Base-by-base conservation (phyloP, 2,329 filamentous ascomycete species). In the Epichloe sibirici region DNA sequence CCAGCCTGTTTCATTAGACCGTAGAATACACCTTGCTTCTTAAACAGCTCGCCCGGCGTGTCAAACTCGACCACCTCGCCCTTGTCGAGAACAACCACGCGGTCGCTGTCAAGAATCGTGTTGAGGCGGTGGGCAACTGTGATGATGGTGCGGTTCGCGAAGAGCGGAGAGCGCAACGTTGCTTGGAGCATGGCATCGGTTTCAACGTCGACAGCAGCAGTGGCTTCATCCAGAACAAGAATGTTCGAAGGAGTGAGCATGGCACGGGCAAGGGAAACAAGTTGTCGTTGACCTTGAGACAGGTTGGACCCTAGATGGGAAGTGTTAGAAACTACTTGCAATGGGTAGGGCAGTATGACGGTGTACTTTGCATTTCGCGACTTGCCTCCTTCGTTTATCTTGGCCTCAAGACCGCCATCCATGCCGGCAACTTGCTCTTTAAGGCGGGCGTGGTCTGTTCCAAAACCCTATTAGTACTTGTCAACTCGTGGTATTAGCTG, bases 111-210 rank as follows among this genome's bases (percentile, higher is more conserved):
- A 34, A 98, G 78, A 62, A 98, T 97, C 11, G 93, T 98, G 72
- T 97, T 97, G 73, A 98, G 95, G 52, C 93, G 85, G 73, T 98
- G 93, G 28, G 93, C 93, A 63, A 98, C 95, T 1, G 93, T 98
- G 69, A 98, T 95, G 69, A 98, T 97, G 39, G 93, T 98, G 51
- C 89, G 83, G 69, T 96, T 89, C 56, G 84, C 78, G 72, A 98
- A 98, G 15, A 84, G 67, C 23, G 79, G 76, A 38, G 78, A 78
- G 37, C 82, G 76, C 52, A 85, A 71, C 28, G 82, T 85, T 47
- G 70, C 69, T 70, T 86, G 82, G 51, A 86, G 71, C 71, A 84
- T 72, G 51, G 79, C 79, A 63, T 86, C 82, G 25, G 82, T 86
- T 69, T 85, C 77, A 43, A 85, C 74, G 63, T 86, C 81, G 11